phyloP scores from a whole-genome alignment of 495 filamentous ascomycete species.

The Cetradonia linearis region DNA sequence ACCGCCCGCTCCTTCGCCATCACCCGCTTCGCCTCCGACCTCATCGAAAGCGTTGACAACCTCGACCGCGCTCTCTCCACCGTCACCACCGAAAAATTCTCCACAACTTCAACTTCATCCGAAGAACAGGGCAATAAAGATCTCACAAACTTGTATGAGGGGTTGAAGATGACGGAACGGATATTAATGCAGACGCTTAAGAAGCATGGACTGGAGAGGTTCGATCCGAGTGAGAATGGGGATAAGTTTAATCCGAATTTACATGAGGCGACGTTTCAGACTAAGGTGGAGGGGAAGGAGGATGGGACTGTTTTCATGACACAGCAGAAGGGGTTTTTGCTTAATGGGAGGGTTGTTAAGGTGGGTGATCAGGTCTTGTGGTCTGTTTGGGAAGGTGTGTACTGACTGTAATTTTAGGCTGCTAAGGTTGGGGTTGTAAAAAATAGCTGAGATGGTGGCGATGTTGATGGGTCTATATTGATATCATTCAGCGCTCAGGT shows the following conservation, averaged over 20 bases:
- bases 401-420: constrained; percentile 34
- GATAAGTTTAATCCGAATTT: constrained; percentile 85
- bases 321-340: constrained; percentile 86
- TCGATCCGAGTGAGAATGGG: constrained; percentile 59
- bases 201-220: constrained; percentile 89
- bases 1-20: constrained; percentile 83
- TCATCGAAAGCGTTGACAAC: constrained; percentile 91
- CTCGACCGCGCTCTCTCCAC: constrained; percentile 79
- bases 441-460: constrained; percentile 31
- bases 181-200: constrained; percentile 80
- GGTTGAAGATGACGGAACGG: constrained; percentile 85
- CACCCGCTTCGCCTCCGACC: constrained; percentile 85
- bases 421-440: constrained; percentile 92
- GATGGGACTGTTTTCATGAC: constrained; percentile 83
- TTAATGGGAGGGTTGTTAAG: constrained; percentile 82
- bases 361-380: constrained; percentile 32
- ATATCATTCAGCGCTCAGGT: not conserved
- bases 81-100: constrained; percentile 42
- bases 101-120: constrained; percentile 12
- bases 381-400: not conserved
- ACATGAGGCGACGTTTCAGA: constrained; percentile 94
- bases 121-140: constrained; percentile 32
- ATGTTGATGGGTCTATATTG: not conserved
- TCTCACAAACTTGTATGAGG: constrained; percentile 70
- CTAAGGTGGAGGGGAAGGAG: constrained; percentile 71